Evolutionary conservation across 1,284 basidiomycete genomes (phyloP), one percentile per base, ranked within the genome.

Genomic region (Trametes hirsuta): DNA sequence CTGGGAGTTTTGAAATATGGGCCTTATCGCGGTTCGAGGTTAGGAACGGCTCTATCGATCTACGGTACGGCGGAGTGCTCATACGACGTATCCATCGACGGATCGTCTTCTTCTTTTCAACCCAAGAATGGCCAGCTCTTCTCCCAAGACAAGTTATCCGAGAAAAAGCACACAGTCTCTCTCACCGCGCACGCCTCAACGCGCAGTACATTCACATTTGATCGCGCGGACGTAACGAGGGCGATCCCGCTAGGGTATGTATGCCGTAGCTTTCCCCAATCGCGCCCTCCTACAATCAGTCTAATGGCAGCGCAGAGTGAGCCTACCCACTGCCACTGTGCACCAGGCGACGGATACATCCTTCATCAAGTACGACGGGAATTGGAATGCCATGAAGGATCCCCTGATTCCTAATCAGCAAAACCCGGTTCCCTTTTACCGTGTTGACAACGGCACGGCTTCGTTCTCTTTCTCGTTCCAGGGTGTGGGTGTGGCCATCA

Each of bases 401-500:
- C 66, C 46, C 12, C 55, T 58, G 15, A 62, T 76, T 12, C 75
- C 74, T 0, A 73, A 68, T 53, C 56, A 66, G 4, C 64, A 68
- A 8, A 64, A 70, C 49, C 69, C 71, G 10, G 61, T 65, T 1
- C 71, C 73, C 15, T 75, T 69, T 53, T 68, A 72, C 39, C 51
- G 65, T 47, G 73, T 71, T 2, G 66, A 61, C 0, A 54, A 52
- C 45, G 51, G 59, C 2, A 69, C 69, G n/a, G 66, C 73, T 4
- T 68, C 66, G 15, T 67, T 71, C 14, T 65, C 70, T 2, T 65
- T 74, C 35, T 66, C 71, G 12, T 71, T 75, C 47, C 64, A 68
- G 21, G 71, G 67, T 6, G 62, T 65, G 1, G 75, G 69, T 8
- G 62, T 75, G 2, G 67, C 66, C 9, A 55, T 74, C n/a, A 71